A percentile compares a stretch with the other conserved stretches of the same genome.
phyloP scores from a whole-genome alignment of 768 basidiomycete species.

The Rossbeevera mucosa region DNA sequence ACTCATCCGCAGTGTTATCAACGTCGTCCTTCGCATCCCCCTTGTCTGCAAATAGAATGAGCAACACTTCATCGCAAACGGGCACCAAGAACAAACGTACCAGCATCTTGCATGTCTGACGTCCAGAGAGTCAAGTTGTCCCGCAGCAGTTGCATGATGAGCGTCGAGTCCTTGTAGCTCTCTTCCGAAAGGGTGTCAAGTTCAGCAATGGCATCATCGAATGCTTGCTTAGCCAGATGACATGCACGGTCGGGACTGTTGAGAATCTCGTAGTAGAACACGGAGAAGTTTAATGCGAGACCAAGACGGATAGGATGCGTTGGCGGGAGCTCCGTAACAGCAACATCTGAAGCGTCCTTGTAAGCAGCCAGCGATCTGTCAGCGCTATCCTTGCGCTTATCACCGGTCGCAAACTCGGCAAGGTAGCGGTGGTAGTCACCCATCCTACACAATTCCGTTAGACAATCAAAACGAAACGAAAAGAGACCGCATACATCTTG shows the following conservation, averaged over 20 bases:
- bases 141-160: conserved; percentile 94
- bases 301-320: conserved; percentile 99
- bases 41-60: conserved; percentile 50
- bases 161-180: conserved; percentile 98
- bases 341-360: conserved; percentile 97
- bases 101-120: conserved; percentile 93
- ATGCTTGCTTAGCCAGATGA: conserved; percentile 98
- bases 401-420: conserved; percentile 96
- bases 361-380: conserved; percentile 97
- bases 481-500: conserved; percentile 73
- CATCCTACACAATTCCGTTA: conserved; percentile 60
- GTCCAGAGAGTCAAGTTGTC: conserved; percentile 99
- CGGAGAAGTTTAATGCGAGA: conserved; percentile 98
- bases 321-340: conserved; percentile 89
- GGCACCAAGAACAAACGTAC: conserved; percentile 42
- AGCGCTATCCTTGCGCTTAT: conserved; percentile 94
- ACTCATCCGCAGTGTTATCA: conserved; percentile 65
- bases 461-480: neutral
- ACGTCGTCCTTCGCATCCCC: conserved; percentile 67
- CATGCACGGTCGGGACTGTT: conserved; percentile 98
- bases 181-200: conserved; percentile 98
- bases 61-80: neutral
- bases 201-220: conserved; percentile 98
- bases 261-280: conserved; percentile 99
- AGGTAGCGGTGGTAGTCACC: conserved; percentile 99